Conservation (phyloP, 768 basidiomycete genomes). For the Suillus tomentosus region DNA sequence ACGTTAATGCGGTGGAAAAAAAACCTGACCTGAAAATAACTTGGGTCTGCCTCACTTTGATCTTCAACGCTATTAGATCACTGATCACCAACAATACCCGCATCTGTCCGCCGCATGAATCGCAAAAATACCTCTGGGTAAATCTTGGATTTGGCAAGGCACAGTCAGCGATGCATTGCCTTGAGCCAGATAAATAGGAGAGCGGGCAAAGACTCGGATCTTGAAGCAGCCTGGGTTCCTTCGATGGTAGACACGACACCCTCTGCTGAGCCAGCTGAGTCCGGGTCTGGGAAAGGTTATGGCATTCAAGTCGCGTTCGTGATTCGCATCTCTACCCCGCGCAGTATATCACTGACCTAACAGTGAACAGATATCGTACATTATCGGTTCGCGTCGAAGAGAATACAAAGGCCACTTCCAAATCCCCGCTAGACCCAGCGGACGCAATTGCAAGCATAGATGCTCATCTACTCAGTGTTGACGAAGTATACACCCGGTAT, state of each 20-base stretch:
- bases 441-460: constrained; percentile 41
- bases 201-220: too few relatives aligned
- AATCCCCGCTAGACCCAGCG: constrained; percentile 24
- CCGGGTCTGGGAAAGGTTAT: background rate
- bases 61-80: background rate
- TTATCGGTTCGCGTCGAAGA: constrained; percentile 38
- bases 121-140: background rate
- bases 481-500: constrained; percentile 46
- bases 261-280: background rate
- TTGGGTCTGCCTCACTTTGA: background rate
- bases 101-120: background rate
- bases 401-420: background rate
- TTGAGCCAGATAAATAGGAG: background rate
- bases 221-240: too few relatives aligned
- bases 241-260: background rate
- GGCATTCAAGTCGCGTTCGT: constrained; percentile 10
- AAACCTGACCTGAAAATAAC: too few relatives aligned
- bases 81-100: background rate
- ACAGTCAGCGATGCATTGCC: background rate
- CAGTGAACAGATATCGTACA: constrained; percentile 32
- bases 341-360: background rate
- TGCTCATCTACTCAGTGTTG: constrained; percentile 39
- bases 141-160: background rate
- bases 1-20: too few relatives aligned
- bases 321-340: background rate